Evolutionary conservation across 495 filamentous ascomycete genomes (phyloP).

Genomic region (Penicillium desertorum): DNA sequence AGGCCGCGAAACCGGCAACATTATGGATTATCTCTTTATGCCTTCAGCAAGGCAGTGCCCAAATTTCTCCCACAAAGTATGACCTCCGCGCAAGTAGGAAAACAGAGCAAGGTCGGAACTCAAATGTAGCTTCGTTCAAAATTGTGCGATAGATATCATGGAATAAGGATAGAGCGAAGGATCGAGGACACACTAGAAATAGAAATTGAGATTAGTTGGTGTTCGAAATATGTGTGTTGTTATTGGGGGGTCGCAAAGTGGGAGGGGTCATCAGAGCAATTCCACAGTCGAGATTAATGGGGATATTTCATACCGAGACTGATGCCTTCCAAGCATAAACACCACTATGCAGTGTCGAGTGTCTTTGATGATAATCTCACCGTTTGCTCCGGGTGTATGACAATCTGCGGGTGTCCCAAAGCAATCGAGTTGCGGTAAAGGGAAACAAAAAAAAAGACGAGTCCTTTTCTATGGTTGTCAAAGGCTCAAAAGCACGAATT

Average conservation of each 20-base stretch:
- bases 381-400: constrained; percentile 12
- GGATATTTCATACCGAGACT: constrained; percentile 1
- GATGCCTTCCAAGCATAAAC: not conserved
- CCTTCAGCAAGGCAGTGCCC: constrained; percentile 28
- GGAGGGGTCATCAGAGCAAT: constrained; percentile 29
- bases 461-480: constrained; percentile 17
- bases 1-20: constrained; percentile 74
- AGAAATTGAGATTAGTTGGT: constrained; percentile 9
- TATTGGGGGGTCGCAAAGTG: constrained; percentile 12
- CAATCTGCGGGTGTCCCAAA: constrained; percentile 21
- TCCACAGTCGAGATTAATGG: constrained; percentile 7
- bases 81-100: constrained; percentile 12
- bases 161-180: constrained; percentile 3
- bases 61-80: constrained; percentile 24
- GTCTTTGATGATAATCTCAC: constrained; percentile 10
- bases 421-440: constrained; percentile 13
- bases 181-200: constrained; percentile 1
- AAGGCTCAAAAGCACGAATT: constrained; percentile 19
- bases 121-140: constrained; percentile 14
- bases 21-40: constrained; percentile 60
- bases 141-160: constrained; percentile 21
- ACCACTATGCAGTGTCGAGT: not conserved
- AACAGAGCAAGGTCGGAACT: constrained; percentile 13
- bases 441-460: constrained; percentile 3
- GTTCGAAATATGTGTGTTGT: constrained; percentile 3